phyloP scores from a whole-genome alignment of 2,329 filamentous ascomycete genomes.

The Massarina eburnea region DNA sequence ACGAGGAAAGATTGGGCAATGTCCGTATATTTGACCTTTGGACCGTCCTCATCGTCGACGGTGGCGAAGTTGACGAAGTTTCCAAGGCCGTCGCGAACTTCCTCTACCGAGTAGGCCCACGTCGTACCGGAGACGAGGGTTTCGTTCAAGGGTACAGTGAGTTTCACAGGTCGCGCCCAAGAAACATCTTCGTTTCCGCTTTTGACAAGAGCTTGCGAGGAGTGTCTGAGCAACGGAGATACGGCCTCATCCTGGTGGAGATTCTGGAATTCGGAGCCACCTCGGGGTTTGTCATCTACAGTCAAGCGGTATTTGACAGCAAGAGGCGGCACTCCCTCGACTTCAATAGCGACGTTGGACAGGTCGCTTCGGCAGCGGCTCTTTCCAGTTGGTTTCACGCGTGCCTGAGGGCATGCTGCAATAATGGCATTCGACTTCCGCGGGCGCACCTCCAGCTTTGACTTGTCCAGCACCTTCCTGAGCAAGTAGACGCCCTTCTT shows the following conservation, averaged over 20 bases:
- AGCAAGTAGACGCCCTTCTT: constrained; percentile 87
- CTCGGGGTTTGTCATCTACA: constrained; percentile 79
- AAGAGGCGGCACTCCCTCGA: constrained; percentile 85
- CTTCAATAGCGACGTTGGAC: constrained; percentile 80
- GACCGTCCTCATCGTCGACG: constrained; percentile 64
- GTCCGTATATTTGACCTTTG: constrained; percentile 60
- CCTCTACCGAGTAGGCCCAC: constrained; percentile 89
- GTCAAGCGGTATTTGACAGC: constrained; percentile 90
- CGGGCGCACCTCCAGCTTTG: constrained; percentile 88
- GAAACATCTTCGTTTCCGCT: constrained; percentile 66
- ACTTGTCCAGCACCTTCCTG: constrained; percentile 84
- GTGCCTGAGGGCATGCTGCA: constrained; percentile 79
- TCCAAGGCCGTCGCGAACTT: constrained; percentile 87
- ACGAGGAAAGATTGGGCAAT: constrained; percentile 80
- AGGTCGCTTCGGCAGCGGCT: constrained; percentile 84
- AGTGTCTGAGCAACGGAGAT: constrained; percentile 71
- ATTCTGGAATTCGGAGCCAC: constrained; percentile 82
- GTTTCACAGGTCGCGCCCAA: constrained; percentile 76
- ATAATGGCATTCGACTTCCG: constrained; percentile 77
- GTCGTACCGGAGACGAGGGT: constrained; percentile 76
- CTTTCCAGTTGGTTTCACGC: constrained; percentile 64
- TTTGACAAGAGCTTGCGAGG: constrained; percentile 59
- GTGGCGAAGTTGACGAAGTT: constrained; percentile 77
- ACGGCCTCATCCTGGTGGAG: constrained; percentile 85
- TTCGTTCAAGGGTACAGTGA: constrained; percentile 86